phyloP scores from a whole-genome alignment of 2,329 filamentous ascomycete species.

The Hypoxylon sp. region DNA sequence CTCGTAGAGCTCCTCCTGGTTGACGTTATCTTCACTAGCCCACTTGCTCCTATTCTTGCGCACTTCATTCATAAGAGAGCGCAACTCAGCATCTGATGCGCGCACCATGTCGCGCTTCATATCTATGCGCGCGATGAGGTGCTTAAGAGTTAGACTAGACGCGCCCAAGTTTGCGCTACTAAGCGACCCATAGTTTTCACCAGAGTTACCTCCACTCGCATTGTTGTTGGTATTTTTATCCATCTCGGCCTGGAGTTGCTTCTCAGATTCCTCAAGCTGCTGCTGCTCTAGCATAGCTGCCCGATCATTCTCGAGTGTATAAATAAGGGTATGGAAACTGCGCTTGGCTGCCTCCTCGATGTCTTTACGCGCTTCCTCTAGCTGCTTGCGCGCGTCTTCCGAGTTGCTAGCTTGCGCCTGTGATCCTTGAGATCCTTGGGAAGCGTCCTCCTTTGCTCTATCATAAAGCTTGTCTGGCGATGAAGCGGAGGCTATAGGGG shows the following conservation, averaged over 20 bases:
- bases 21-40: constrained; percentile 97
- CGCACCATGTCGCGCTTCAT: constrained; percentile 90
- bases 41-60: constrained; percentile 98
- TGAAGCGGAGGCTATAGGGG: constrained; percentile 73
- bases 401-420: constrained; percentile 73
- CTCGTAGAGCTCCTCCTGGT: constrained; percentile 98
- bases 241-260: constrained; percentile 96
- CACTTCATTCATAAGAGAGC: constrained; percentile 95
- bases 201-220: constrained; percentile 65
- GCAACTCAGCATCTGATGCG: constrained; percentile 92
- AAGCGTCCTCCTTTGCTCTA: constrained; percentile 66
- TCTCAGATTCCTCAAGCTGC: constrained; percentile 94
- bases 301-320: constrained; percentile 94
- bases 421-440: constrained; percentile 58
- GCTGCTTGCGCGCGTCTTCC: constrained; percentile 91
- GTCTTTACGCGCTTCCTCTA: constrained; percentile 92
- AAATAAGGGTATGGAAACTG: constrained; percentile 94
- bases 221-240: constrained; percentile 73
- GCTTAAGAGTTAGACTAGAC: constrained; percentile 95
- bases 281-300: constrained; percentile 98
- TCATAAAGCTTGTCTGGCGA: constrained; percentile 72
- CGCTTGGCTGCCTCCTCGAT: constrained; percentile 90
- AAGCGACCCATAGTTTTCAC: constrained; percentile 85
- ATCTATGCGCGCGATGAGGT: constrained; percentile 96
- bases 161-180: constrained; percentile 96